Evolutionary conservation across 169 alveolate species (phyloP), one percentile per base, ranked within the genome.

Genomic region (Eimeria acervulina): DNA sequence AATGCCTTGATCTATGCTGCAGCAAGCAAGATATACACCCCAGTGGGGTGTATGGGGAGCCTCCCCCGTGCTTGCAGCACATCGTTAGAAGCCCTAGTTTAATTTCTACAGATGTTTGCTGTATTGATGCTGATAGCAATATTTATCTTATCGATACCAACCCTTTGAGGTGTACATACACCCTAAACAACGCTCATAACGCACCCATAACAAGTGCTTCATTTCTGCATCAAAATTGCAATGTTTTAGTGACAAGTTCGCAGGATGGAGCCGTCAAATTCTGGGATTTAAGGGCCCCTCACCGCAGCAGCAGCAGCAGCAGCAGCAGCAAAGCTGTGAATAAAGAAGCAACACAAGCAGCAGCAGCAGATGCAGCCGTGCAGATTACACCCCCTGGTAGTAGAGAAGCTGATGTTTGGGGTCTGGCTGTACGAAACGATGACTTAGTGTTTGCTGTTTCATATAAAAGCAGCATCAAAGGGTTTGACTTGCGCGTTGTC

Each of bases 391-490:
- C 91, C 1, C 66, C 74, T 38, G 91, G 91, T 38, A 83, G 91
- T 74, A 40, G 91, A 21, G 91, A 42, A n/a, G 91, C 91, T 42
- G 91, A 83, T 21, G 26, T 83, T 72, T 83, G 91, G 91, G 91
- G 74, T 1, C 74, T 83, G 33, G 91, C 91, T 28, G 91, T 83
- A 5, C 68, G 74, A 15, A 74, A 74, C 3, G 91, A 83, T 33
- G 91, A 83, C 15, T 47, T 19, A 47, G 91, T 51, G 0, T 51
- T 83, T 47, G 91, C 91, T 15, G 91, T 66, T 52, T 42, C 91
- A 6, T 83, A 51, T 47, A 83, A 83, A 47, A 83, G 28, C 44
- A 36, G 28, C 4, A 52, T 83, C 0, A 83, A 83, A 47, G 91
- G 91, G 33, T 83, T 19, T 26, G 91, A 83, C n/a, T 21, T 83